Conservation (phyloP, 352 stramenopile genomes). For the Phytophthora pluvialis region DNA sequence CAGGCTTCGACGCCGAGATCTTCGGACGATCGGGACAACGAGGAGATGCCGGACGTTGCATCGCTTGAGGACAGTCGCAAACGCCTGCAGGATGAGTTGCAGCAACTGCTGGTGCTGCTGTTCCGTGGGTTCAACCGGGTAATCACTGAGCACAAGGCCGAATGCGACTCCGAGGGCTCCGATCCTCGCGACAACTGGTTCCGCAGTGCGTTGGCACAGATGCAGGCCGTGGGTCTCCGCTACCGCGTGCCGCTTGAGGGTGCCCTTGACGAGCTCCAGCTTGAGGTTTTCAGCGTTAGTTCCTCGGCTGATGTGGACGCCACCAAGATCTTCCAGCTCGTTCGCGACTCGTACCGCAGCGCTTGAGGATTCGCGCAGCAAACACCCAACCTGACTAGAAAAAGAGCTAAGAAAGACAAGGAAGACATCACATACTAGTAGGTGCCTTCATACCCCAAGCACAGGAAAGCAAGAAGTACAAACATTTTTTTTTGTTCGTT, state of each 20-base stretch:
- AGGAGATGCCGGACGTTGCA: slow-evolving; percentile 57
- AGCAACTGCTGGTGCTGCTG: slow-evolving; percentile 56
- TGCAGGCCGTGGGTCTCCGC: slow-evolving; percentile 67
- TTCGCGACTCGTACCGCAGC: slow-evolving; percentile 77
- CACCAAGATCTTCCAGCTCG: slow-evolving; percentile 76
- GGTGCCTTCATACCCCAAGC: slow-evolving; percentile 7
- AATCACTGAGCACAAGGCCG: slow-evolving; percentile 77
- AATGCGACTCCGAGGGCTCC: slow-evolving; percentile 74
- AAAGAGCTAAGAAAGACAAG: slow-evolving; percentile 15
- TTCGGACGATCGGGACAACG: slow-evolving; percentile 46
- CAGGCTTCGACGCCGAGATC: slow-evolving; percentile 31
- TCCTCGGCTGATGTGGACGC: slow-evolving; percentile 67
- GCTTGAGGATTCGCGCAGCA: slow-evolving; percentile 18
- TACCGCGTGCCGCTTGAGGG: slow-evolving; percentile 67
- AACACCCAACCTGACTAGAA: slow-evolving; percentile 17
- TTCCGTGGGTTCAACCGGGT: slow-evolving; percentile 79
- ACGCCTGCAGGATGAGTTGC: slow-evolving; percentile 54
- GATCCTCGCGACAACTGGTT: slow-evolving; percentile 88
- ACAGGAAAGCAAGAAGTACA: slow-evolving; percentile 26
- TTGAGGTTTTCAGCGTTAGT: slow-evolving; percentile 56
- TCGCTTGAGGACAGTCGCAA: slow-evolving; percentile 49
- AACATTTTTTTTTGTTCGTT: slow-evolving; percentile 20
- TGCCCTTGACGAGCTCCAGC: slow-evolving; percentile 56
- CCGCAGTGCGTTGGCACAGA: slow-evolving; percentile 67
- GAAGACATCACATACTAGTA: slow-evolving; percentile 8